Base-by-base conservation (phyloP, 495 filamentous ascomycete genomes). In the Ramalina peruviana region DNA sequence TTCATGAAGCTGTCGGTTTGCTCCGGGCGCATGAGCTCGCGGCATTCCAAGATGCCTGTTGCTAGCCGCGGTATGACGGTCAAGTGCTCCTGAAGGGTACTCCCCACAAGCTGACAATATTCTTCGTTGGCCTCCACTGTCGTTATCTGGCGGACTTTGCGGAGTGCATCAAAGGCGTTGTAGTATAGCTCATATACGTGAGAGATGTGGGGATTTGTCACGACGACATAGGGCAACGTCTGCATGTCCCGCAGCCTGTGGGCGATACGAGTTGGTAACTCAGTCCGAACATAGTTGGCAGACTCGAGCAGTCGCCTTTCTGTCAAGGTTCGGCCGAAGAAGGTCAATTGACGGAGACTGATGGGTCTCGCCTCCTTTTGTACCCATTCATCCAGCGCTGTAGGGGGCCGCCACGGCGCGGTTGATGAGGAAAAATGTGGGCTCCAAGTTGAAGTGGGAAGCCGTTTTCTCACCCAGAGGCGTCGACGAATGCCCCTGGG, bases 181-280 rank as follows among this genome's bases (percentile, higher is more conserved):
- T 94, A 94, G 69, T 99, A 99, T 6, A 96, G 72, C 61, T 97
- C 89, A 68, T 97, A 97, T 13, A 97, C 93, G 51, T 90, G 80
- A 53, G 83, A 87, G 49, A 99, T 81, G 60, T 97, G 85, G 11
- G 79, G 79, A 60, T 99, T 99, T n/a, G 87, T 87, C 16, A 97
- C 85, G 30, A 96, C 90, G 12, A 93, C 87, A 59, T 94, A 99
- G 17, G 92, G 92, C 40, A 99, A 70, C 49, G 83, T 88, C 67
- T 99, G 93, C 74, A 99, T 97, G 60, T 99, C 90, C 41, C 93
- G 86, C 46, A 99, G 82, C 15, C 92, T 83, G 59, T 99, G 93
- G 23, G 90, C 85, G 50, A 95, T 74, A 51, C 88, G 77, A n/a
- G 84, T 88, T 9, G 92, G 92, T 20, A 98, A 76, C 68, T 98